These are phyloP conservation scores for Gnomoniopsis sp. DNA, from an alignment of 2,329 filamentous ascomycete genomes.

Conservation along the genomic window DNA sequence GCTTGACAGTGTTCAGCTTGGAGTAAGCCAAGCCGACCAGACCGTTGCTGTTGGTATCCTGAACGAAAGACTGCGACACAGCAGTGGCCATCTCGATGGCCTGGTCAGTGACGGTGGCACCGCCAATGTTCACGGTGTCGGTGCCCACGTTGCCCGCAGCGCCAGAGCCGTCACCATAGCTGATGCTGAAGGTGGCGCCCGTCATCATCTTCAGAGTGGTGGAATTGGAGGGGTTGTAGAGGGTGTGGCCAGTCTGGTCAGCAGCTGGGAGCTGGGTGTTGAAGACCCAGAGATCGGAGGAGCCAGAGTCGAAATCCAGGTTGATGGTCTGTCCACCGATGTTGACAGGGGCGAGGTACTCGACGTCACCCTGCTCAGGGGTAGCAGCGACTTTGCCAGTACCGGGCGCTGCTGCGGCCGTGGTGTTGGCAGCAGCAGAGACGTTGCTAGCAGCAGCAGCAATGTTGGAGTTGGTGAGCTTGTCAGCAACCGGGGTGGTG, in stretches of 20 bases:
- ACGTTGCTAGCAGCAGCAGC: constrained; percentile 20
- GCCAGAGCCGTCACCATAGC: constrained; percentile 66
- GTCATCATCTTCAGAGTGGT: constrained; percentile 29
- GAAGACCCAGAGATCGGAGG: constrained; percentile 73
- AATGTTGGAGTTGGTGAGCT: constrained; percentile 21
- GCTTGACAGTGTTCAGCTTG: constrained; percentile 61
- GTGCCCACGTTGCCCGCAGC: constrained; percentile 63
- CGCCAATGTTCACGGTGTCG: constrained; percentile 67
- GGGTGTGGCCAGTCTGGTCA: constrained; percentile 44
- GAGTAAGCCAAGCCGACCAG: constrained; percentile 67
- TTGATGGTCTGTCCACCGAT: constrained; percentile 67
- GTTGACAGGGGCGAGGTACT: constrained; percentile 68
- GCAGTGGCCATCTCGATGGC: constrained; percentile 63
- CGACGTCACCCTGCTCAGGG: constrained; percentile 61
- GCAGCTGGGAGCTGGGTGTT: constrained; percentile 52
- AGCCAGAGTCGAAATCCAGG: constrained; percentile 74
- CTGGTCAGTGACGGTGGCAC: constrained; percentile 57
- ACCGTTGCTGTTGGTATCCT: constrained; percentile 62
- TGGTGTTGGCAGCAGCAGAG: constrained; percentile 17
- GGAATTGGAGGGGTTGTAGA: constrained; percentile 37
- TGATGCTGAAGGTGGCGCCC: constrained; percentile 57
- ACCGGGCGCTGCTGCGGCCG: constrained; percentile 30
- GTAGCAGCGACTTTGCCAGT: constrained; percentile 61
- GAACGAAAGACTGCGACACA: constrained; percentile 55
- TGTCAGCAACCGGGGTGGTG: constrained; percentile 15